Evolutionary conservation across 176 grass and related monocot genomes (phyloP), one percentile per base, ranked within the genome.

Genomic region (Zoysia japonica): DNA sequence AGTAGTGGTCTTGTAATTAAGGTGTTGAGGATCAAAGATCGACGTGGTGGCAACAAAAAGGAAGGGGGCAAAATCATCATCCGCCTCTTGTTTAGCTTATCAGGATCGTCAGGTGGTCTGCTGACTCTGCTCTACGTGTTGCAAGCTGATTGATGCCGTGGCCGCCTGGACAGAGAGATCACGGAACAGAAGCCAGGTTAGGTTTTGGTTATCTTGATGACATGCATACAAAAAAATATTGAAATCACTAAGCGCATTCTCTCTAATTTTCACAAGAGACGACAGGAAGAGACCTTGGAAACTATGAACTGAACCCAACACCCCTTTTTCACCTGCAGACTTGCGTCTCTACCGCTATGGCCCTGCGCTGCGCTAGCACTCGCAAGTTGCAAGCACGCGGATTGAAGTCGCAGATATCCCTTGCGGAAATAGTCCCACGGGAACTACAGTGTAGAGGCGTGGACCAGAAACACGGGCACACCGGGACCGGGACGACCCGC

Each of bases 21-120:
- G 36, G 47, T 52, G 39, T 53, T 66, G 51, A 46, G 57, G 70
- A 56, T 52, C 62, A 45, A 12, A 62, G 62, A 39, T 9, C 61
- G 60, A 59, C 45, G 47, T 20, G 73, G 48, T 60, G 67, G 41
- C 85, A 83, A 63, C 49, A 67, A 61, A 78, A 66, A 78, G 51
- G 38, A 6, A 54, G 39, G 77, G 49, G 9, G 37, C 74, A 74
- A 20, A 74, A 57, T 57, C 55, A 68, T 74, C 17, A 51, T 68
- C 14, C 11, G 38, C 36, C 64, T 14, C 3, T 66, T 67, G 71
- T 60, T 80, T 65, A 35, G 47, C 74, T 42, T 77, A 56, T 87
- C 12, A 17, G 50, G 55, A 87, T 50, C 4, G 38, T 49, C 61
- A 57, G 66, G 37, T 51, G 44, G 70, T 45, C 38, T 17, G 28